Conservation (phyloP, 805 yeast genomes). For the Myxozyma sirexii region DNA sequence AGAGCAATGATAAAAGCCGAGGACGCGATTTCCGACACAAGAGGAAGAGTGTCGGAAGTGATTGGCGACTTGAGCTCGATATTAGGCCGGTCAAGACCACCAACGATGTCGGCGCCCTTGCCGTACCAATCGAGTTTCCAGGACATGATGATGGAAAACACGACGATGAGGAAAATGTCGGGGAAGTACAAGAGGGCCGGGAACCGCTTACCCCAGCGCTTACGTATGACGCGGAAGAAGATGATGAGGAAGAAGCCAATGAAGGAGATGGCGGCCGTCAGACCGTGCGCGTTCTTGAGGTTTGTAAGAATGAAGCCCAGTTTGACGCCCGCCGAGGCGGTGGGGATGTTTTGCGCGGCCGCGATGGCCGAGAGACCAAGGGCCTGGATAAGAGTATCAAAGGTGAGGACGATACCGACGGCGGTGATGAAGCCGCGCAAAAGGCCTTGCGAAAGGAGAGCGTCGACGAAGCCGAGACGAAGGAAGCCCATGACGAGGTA, state of each 20-base stretch:
- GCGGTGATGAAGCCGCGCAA: constrained; percentile 84
- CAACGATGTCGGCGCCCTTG: constrained; percentile 67
- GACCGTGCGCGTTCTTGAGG: constrained; percentile 51
- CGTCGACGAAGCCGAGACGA: constrained; percentile 85
- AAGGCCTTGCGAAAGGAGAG: constrained; percentile 73
- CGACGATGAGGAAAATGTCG: constrained; percentile 78
- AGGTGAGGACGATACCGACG: constrained; percentile 80
- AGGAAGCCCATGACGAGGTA: constrained; percentile 73
- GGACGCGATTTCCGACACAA: constrained; percentile 60
- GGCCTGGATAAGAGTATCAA: constrained; percentile 72
- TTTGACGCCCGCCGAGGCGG: constrained; percentile 74
- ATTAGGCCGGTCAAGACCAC: constrained; percentile 58
- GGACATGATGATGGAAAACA: constrained; percentile 59
- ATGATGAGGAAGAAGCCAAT: constrained; percentile 53
- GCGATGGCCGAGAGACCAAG: constrained; percentile 62
- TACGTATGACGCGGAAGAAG: constrained; percentile 45
- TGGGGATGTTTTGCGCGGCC: constrained; percentile 52
- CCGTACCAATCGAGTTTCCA: constrained; percentile 42
- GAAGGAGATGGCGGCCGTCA: constrained; percentile 66
- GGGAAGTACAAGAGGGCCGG: constrained; percentile 68
- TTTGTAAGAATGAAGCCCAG: constrained; percentile 58
- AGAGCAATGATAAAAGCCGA: constrained; percentile 78
- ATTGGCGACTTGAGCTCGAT: constrained; percentile 64
- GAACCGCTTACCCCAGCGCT: constrained; percentile 40
- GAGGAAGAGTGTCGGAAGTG: constrained; percentile 48